Base-by-base conservation (phyloP, 2,329 filamentous ascomycete species). In the Dothideomycetes sp. region DNA sequence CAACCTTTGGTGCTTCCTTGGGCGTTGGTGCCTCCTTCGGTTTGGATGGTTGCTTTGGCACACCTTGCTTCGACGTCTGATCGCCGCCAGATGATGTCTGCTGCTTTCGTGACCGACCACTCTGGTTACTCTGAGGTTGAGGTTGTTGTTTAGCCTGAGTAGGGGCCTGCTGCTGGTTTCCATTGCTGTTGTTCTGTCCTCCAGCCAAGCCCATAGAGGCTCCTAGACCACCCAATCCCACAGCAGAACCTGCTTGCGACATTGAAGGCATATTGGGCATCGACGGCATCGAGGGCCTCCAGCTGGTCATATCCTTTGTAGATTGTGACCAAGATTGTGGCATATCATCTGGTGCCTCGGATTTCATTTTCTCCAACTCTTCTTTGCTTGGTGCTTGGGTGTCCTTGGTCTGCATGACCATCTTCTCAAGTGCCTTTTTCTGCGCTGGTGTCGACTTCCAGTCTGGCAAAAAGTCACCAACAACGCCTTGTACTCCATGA, bases 351-450 rank as follows among this genome's bases (percentile, higher is more conserved):
- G 55, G 54, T 15, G 52, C 53, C 17, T 61, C 56, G 4, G 45
- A 49, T 37, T 55, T 57, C 58, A 61, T 59, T 37, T 52, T 34
- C 40, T 61, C 56, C 34, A 60, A 36, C 43, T 60, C 57, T 46
- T 58, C 54, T 32, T 56, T 31, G 2, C 41, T 52, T 0, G 58
- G 58, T 12, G 54, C 53, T 16, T 59, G 54, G 10, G 52, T 57
- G 27, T 59, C 57, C 22, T 53, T 58, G 2, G 50, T 52, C 43
- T 61, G 58, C 51, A 54, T 57, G 6, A 60, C 50, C 58, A 61
- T 60, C 47, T 61, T 61, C 32, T 60, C 58, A 32, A 62, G 37
- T 4, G 58, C 53, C 35, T 53, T 58, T 44, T 57, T 58, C 20
- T 62, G 59, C n/a, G 53, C 44, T 6, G 54, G 49, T 3, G 55